Evolutionary conservation across 192 early-diverging fungal species (phyloP), one percentile per base, ranked within the genome.

Genomic region (Gamsiella multidivaricata): DNA sequence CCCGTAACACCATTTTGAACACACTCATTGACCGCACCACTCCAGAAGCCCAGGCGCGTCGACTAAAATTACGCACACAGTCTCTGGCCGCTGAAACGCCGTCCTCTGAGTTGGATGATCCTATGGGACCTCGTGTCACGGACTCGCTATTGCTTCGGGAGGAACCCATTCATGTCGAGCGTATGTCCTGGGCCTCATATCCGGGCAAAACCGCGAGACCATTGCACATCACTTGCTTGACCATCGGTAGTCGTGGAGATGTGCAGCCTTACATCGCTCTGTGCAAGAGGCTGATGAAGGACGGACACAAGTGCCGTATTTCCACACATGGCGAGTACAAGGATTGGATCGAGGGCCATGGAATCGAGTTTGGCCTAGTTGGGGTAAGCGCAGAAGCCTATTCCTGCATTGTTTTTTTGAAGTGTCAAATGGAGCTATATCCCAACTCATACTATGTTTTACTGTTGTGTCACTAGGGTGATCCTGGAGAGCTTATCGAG

Each of bases 161-260:
- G 31, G 74, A 78, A 11, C 74, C 74, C 28, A 54, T 78, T 12
- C 66, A 78, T 59, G 31, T 78, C 18, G 74, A 78, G 47, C 60
- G 45, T 0, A 63, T 69, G 61, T 78, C 74, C 0, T 69, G 64
- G 65, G 52, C 45, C 17, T 66, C 71, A 4, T 55, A 68, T 57
- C 71, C 57, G 20, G 53, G 56, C 74, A 64, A 61, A 47, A 79
- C 82, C 8, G 74, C 81, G 8, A 68, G 72, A 18, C 70, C 87
- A 14, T 63, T 90, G 52, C 90, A 86, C 28, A 83, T 92, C 39
- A 92, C 91, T 3, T 88, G 83, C 45, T 54, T 91, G 33, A 93
- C 91, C 3, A 90, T 93, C 65, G 92, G 92, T 25, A 88, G 89
- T 29, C 85, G 92, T 50, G 92, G 92, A 3, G 92, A 93, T 80